Base-by-base conservation (phyloP, 192 early-diverging fungal genomes). In the Coemansia pectinata region DNA sequence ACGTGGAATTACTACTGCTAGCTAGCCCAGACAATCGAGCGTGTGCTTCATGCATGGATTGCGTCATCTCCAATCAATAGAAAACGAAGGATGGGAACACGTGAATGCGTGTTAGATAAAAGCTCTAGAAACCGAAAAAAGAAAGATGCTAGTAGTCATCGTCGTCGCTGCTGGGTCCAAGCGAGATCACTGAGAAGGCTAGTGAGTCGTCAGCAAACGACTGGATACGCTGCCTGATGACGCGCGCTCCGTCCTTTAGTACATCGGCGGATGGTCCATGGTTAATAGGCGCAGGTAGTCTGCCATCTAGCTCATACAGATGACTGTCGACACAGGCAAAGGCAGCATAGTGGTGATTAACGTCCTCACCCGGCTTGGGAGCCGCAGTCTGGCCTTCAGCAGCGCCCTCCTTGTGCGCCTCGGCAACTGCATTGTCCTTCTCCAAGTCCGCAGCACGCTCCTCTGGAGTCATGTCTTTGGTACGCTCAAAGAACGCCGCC, bases 291-390 rank as follows among this genome's bases (percentile, higher is more conserved):
- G 86, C 90, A 4, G 81, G 77, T 52, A 90, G 91, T 38, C 88
- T 83, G 36, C 95, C 96, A 73, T 99, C 97, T 59, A 98, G 78
- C 74, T 99, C 95, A 65, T 91, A 96, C 7, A 99, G 41, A 5
- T 86, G 75, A 34, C 92, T 92, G 29, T 93, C 92, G 5, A 88
- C 83, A 33, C 87, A 74, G 17, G 95, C 87, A 84, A 97, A 92
- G n/a, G 91, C 91, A 2, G 94, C 82, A 78, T 93, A 99, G 73
- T 98, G 97, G 66, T 91, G 84, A 55, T 94, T 77, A 21, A 95
- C 88, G 4, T 91, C 86, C 15, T 87, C 89, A 0, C 95, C 93
- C n/a, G 88, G 67, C n/a, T 76, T 63, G 0, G 91, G 93, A 2
- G 91, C 86, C 33, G 65, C 67, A 0, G 92, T 93, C 75, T 94